Evolutionary conservation across 225 moss, liverwort and hornwort species (phyloP), one percentile per base, ranked within the genome.

Genomic region (Pseudoscleropodium purum): DNA sequence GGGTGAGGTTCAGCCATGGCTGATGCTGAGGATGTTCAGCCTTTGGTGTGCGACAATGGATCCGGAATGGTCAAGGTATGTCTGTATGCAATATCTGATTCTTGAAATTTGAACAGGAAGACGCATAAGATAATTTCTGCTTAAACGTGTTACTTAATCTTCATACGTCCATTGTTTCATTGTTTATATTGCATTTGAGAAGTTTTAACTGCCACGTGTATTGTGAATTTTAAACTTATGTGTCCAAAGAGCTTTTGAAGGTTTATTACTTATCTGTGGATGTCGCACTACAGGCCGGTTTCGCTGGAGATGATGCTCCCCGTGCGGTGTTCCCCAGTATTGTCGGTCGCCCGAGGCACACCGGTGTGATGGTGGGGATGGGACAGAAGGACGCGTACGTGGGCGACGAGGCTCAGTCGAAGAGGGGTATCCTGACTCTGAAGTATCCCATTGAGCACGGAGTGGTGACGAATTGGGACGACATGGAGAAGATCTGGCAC

Each of bases 261-360:
- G 56, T 11, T n/a, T 5, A 4, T 13, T 56, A 79, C 9, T 56
- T 25, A 9, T 26, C 8, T 51, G 18, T 36, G 85, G 67, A 43
- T 85, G 26, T 13, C 25, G 16, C 47, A 8, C 41, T 37, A 21
- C 93, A 98, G 98, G 98, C 98, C 80, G 98, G 98, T 76, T 97
- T 98, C 79, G 98, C 98, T 51, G 98, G 98, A 72, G 98, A 98
- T 57, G 98, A 97, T 86, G 98, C 98, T 23, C 98, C 98, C 49
- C 95, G 97, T 29, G 97, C 98, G 27, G 98, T 98, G 1, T 98
- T 98, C n/a, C 98, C 98, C 18, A 98, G 98, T 29, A 98, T 98
- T 36, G 98, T 98, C 11, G 98, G 98, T 34, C 95, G 95, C 47
- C 99, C 96, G 0, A 89, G 96, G 52, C 95, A 95, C 89, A 95